Conservation (phyloP, 495 filamentous ascomycete genomes). For the Trichoderma asperelloides region DNA sequence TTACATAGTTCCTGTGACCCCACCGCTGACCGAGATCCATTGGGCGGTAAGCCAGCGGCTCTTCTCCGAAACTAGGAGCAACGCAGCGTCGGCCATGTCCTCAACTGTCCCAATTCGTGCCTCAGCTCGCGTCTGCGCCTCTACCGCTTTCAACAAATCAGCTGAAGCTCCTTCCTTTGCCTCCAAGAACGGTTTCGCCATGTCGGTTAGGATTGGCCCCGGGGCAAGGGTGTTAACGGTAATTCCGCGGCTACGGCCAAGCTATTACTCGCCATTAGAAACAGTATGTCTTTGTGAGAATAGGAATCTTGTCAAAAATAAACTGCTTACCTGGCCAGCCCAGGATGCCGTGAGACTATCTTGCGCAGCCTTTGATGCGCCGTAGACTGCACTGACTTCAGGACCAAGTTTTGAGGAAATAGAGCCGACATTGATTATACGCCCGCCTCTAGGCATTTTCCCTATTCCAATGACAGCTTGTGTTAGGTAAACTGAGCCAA, state of each 20-base stretch:
- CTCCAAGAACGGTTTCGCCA: not conserved
- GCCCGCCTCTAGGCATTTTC: slow-evolving; percentile 32
- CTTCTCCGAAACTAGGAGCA: slow-evolving; percentile 39
- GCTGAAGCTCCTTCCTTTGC: not conserved
- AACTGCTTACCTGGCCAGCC: slow-evolving; percentile 16
- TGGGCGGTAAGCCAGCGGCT: slow-evolving; percentile 43
- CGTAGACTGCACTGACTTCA: slow-evolving; percentile 10
- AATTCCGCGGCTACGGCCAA: slow-evolving; percentile 21
- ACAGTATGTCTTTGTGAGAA: not conserved
- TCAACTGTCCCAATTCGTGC: slow-evolving; percentile 6
- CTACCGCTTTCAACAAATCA: not conserved
- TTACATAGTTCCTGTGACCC: slow-evolving; percentile 15
- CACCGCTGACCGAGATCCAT: slow-evolving; percentile 38
- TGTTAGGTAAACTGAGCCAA: slow-evolving; percentile 27
- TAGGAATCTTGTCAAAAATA: not conserved
- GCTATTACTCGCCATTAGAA: slow-evolving; percentile 11
- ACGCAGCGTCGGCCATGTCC: slow-evolving; percentile 40
- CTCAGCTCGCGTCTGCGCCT: not conserved
- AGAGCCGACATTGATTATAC: slow-evolving; percentile 35
- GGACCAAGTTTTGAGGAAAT: slow-evolving; percentile 22
- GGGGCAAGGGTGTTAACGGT: slow-evolving; percentile 25
- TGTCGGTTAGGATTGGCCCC: slow-evolving; percentile 20
- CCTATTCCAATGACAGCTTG: slow-evolving; percentile 29
- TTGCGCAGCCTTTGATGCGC: slow-evolving; percentile 19
- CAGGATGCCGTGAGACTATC: slow-evolving; percentile 17